Percentiles rank a stretch among this genome's conserved stretches.
These are phyloP conservation scores for Tetrahymena malaccensis DNA, from an alignment of 73 alveolate species.

Conservation along the genomic window DNA sequence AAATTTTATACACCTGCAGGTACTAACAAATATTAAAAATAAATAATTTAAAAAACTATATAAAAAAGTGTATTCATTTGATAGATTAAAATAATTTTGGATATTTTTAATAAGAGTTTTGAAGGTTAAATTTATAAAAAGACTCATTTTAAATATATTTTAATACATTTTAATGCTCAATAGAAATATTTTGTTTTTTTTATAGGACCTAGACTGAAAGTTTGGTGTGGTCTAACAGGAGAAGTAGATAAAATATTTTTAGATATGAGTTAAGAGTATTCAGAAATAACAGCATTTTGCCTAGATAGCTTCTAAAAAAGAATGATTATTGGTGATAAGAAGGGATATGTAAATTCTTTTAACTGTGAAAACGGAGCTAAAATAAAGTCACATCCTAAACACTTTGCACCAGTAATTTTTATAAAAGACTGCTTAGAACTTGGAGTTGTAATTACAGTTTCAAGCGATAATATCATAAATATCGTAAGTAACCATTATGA, in stretches of 20 bases:
- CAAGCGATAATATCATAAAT: slow-evolving; percentile 23
- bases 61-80: no score
- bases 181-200: neutral
- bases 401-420: slow-evolving; percentile 23
- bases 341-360: slow-evolving; percentile 53
- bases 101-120: no score
- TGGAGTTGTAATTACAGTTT: slow-evolving; percentile 17
- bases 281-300: slow-evolving; percentile 65
- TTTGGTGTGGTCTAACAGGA: slow-evolving; percentile 72
- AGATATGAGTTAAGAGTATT: slow-evolving; percentile 27
- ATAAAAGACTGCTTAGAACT: slow-evolving; percentile 20
- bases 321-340: slow-evolving; percentile 62
- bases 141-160: no score
- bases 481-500: slow-evolving; percentile 13
- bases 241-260: slow-evolving; percentile 52
- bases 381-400: slow-evolving; percentile 51
- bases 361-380: slow-evolving; percentile 60
- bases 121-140: no score
- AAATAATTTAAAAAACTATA: no score
- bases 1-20: slow-evolving; percentile 68
- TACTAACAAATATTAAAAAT: neutral
- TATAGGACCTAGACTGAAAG: slow-evolving; percentile 40
- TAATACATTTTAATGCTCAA: no score
- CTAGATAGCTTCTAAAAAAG: slow-evolving; percentile 60
- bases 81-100: no score